Evolutionary conservation across 1,284 basidiomycete genomes (phyloP), one percentile per base, ranked within the genome.

Genomic region (Boletus calvinii): DNA sequence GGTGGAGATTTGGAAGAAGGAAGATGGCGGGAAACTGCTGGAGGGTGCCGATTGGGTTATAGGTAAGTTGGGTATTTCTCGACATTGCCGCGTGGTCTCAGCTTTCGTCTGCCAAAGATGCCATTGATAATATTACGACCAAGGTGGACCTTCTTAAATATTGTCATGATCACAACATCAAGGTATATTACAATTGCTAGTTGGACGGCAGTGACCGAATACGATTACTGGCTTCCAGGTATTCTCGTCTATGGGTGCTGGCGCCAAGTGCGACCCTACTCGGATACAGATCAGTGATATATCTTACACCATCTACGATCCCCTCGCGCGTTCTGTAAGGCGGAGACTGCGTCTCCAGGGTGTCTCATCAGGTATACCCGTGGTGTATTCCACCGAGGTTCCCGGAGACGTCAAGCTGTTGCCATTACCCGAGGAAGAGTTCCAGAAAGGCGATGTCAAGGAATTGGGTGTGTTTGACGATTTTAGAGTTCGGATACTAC

Each of bases 161-260:
- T 65, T 96, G 94, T 62, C 80, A 88, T 61, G 79, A 85, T 53
- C 77, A 85, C 58, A 67, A 77, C 32, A 84, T 94, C 70, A 91
- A 90, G 75, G 87, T 85, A 50, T 34, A 24, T 40, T 6, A 6
- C 12, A 3, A 0, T n/a, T n/a, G 2, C 6, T 26, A 2, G 66
- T 22, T 26, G 17, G 34, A 29, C 12, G 20, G 15, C 4, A 13
- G 30, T 29, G 26, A 36, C 41, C 29, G 29, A 53, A 39, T 31
- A 46, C 55, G 30, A 41, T 31, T 44, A 42, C 31, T 44, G 9
- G 36, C 20, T 41, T 42, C 31, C 56, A 89, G 86, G 89, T 97
- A 17, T 97, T 99, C 71, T 92, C 94, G 1, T 94, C 93, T 17
- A 97, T 99, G 93, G 97, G 97, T 38, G 93, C 96, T 1, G 90